These are phyloP conservation scores for Dothideomycetidae sp. DNA, from an alignment of 2,329 filamentous ascomycete species.

Conservation along the genomic window DNA sequence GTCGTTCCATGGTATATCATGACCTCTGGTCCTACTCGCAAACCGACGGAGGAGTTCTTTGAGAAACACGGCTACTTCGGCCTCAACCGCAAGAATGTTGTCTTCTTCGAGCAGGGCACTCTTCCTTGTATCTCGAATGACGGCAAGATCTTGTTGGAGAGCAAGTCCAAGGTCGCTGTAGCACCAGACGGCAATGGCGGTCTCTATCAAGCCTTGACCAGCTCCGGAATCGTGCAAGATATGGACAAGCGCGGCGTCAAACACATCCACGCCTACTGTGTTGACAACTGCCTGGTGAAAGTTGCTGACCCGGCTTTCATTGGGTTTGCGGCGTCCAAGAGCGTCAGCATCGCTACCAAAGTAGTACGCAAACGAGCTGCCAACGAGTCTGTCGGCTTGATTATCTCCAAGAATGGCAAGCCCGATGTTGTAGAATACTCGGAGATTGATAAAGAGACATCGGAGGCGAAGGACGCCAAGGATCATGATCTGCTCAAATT, in stretches of 20 bases:
- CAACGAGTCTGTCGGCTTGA: conserved; percentile 88
- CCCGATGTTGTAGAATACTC: conserved; percentile 98
- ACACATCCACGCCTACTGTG: conserved; percentile 95
- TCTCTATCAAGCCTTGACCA: conserved; percentile 81
- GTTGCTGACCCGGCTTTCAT: conserved; percentile 96
- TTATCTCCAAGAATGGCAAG: conserved; percentile 86
- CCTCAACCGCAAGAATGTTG: conserved; percentile 66
- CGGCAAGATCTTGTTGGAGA: conserved; percentile 89
- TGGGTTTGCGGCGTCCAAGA: conserved; percentile 74
- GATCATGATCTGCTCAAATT: conserved; percentile 77
- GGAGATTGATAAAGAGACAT: conserved; percentile 80
- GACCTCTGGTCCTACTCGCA: conserved; percentile 89
- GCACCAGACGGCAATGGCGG: conserved; percentile 96
- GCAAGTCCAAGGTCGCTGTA: conserved; percentile 78
- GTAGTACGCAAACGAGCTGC: conserved; percentile 97
- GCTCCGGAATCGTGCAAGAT: conserved; percentile 66
- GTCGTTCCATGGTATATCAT: conserved; percentile 97
- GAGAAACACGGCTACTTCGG: conserved; percentile 83
- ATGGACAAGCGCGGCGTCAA: conserved; percentile 80
- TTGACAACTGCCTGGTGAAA: conserved; percentile 98
- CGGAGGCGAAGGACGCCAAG: conserved; percentile 73
- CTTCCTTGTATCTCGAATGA: conserved; percentile 95
- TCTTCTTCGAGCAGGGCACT: conserved; percentile 93
- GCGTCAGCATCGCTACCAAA: conserved; percentile 95
- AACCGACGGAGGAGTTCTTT: conserved; percentile 89